Evolutionary conservation across 169 alveolate genomes (phyloP).

Genomic region (Eimeria tenella): DNA sequence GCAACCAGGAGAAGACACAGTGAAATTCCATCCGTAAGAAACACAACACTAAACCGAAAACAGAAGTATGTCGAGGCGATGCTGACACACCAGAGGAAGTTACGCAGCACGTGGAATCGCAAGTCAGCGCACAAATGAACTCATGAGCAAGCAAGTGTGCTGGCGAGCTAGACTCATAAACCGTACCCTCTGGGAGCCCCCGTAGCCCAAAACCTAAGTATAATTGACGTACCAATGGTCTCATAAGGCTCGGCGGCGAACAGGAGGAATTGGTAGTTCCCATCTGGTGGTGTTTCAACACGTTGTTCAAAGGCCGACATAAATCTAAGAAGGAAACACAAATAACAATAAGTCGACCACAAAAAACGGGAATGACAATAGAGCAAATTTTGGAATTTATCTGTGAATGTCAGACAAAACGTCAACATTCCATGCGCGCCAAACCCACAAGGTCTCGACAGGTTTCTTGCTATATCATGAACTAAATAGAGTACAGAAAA

Average conservation of each 20-base stretch:
- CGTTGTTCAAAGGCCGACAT: slow-evolving; percentile 98
- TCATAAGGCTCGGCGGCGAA: slow-evolving; percentile 99
- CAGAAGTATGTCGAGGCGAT: not conserved
- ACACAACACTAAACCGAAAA: too few relatives aligned
- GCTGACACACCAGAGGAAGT: not conserved
- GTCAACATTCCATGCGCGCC: too few relatives aligned
- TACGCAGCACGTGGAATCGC: too few relatives aligned
- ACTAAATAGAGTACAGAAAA: too few relatives aligned
- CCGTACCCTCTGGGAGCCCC: not conserved
- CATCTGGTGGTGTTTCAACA: slow-evolving; percentile 91
- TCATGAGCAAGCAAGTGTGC: too few relatives aligned
- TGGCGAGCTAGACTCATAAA: too few relatives aligned
- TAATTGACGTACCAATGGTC: slow-evolving; percentile 86
- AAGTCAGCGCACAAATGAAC: too few relatives aligned
- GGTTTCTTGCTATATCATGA: too few relatives aligned
- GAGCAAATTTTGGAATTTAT: too few relatives aligned
- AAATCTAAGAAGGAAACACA: slow-evolving; percentile 79
- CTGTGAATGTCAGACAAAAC: too few relatives aligned
- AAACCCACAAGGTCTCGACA: too few relatives aligned
- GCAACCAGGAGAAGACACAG: not conserved
- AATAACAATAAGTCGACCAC: not conserved
- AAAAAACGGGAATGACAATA: not conserved
- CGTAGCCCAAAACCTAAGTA: not conserved
- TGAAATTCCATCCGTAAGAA: not conserved
- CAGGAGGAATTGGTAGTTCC: slow-evolving; percentile 96